phyloP scores from a whole-genome alignment of 2,329 filamentous ascomycete species.

The Cytospora chrysosperma region DNA sequence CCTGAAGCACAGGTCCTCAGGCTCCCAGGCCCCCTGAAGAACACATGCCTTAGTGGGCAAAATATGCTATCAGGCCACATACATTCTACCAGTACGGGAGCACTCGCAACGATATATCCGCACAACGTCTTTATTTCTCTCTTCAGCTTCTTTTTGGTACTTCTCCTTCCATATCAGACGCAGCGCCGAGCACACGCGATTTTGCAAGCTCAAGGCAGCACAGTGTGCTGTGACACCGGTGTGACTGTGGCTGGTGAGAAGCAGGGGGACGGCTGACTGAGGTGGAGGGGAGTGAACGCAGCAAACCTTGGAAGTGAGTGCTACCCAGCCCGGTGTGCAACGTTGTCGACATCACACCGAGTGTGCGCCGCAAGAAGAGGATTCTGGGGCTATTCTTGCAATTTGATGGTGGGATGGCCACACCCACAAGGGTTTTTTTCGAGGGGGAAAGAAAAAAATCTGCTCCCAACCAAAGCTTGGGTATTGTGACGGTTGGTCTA shows the following conservation, averaged over 20 bases:
- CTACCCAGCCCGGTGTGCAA: slow-evolving; percentile 5
- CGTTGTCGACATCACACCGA: slow-evolving; percentile 7
- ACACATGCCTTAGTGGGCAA: too few species aligned
- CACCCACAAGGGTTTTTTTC: background rate
- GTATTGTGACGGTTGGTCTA: background rate
- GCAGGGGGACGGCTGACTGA: background rate
- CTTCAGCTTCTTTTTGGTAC: background rate
- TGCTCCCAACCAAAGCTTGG: background rate
- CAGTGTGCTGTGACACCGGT: slow-evolving; percentile 3
- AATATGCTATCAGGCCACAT: too few species aligned
- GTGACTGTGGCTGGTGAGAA: slow-evolving; percentile 12
- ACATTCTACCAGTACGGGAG: background rate
- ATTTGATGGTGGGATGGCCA: background rate
- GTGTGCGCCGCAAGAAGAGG: background rate
- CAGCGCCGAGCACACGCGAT: too few species aligned
- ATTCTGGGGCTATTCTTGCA: background rate
- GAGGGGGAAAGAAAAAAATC: too few species aligned
- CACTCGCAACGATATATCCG: background rate
- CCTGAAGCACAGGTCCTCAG: background rate
- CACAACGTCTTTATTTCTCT: background rate
- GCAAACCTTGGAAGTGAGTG: background rate
- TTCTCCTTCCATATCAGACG: background rate
- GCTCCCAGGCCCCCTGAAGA: too few species aligned
- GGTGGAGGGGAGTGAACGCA: slow-evolving; percentile 1
- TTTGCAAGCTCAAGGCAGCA: background rate